Base-by-base conservation (phyloP, 768 basidiomycete genomes). In the Termitomyces sp. region DNA sequence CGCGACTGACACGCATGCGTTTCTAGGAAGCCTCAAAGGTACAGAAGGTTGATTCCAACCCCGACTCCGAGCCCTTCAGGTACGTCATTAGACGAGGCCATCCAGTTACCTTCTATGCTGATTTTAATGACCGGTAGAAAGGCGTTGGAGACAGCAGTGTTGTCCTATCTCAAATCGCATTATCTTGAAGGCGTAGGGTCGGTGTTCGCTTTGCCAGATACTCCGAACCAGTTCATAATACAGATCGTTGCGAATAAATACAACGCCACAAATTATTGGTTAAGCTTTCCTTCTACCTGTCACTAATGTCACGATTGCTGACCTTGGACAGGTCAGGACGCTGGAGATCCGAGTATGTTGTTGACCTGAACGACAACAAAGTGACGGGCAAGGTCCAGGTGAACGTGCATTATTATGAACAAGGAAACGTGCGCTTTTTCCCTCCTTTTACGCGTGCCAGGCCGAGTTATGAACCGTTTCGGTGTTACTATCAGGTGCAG, bases 331-430 rank as follows among this genome's bases (percentile, higher is more conserved):
- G 95, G 94, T 88, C 94, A 28, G 96, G 96, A 34, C 78, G 94
- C 66, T 98, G 96, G 96, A 82, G 95, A 38, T 94, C 93, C 6
- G 80, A 87, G 60, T 98, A 97, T 68, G 67, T 74, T 9, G 75
- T 97, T 47, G 84, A 96, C 66, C 68, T 90, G 38, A 79, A 76
- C 17, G 74, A 79, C 40, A 79, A 80, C 51, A 77, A 71, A 56
- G 75, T 97, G 5, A 69, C 71, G n/a, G 94, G 93, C 0, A 81
- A 75, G 62, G 82, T 97, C 15, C 74, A 87, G 8, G 80, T 90
- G 43, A 90, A 93, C 63, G 87, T 98, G 12, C 97, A 99, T 69
- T 98, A 98, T 66, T 98, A 95, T 65, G 97, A 99, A 68, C 93
- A 97, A 66, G 96, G 96, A 61, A 96, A 95, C 67, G 93, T 95